A percentile compares a stretch with the other conserved stretches of the same genome.
Conservation (phyloP, 768 basidiomycete species). For the Tylopilus plumbeoviolaceoides region DNA sequence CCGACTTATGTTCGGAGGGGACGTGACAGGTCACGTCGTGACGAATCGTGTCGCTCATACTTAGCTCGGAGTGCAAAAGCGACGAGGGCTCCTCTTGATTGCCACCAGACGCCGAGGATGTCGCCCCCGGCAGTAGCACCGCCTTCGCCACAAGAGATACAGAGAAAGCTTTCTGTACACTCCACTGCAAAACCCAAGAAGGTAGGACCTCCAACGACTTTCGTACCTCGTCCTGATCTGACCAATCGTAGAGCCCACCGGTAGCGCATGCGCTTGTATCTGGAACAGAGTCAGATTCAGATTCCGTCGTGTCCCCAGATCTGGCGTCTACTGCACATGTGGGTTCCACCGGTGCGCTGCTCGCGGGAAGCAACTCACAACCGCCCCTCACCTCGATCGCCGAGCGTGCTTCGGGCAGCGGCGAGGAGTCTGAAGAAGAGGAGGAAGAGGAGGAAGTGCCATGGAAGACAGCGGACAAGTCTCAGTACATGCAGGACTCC, state of each 20-base stretch:
- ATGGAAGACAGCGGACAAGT: conserved; percentile 53
- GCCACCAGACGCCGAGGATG: conserved; percentile 19
- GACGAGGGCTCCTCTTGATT: conserved; percentile 10
- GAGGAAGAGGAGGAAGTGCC: conserved; percentile 63
- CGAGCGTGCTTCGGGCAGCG: conserved; percentile 65
- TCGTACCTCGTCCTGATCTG: conserved; percentile 14
- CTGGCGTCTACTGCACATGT: conserved; percentile 35
- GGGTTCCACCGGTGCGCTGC: conserved; percentile 26
- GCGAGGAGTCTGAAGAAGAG: conserved; percentile 76
- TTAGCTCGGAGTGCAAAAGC: not conserved
- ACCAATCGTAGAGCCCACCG: conserved; percentile 28
- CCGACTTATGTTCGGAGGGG: conserved; percentile 5
- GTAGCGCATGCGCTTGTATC: conserved; percentile 42
- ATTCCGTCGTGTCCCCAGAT: conserved; percentile 62
- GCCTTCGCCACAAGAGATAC: conserved; percentile 82
- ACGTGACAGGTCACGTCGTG: conserved; percentile 24
- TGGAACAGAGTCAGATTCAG: conserved; percentile 85
- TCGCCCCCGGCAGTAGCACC: conserved; percentile 41
- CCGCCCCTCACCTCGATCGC: conserved; percentile 74
- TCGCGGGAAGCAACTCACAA: conserved; percentile 34
- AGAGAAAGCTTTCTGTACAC: conserved; percentile 79
- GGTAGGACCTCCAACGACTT: conserved; percentile 28
- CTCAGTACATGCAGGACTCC: conserved; percentile 42
- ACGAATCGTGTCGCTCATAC: conserved; percentile 16
- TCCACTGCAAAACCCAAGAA: conserved; percentile 52